phyloP scores from a whole-genome alignment of 2,329 filamentous ascomycete species.

The Neonectria coccinea region DNA sequence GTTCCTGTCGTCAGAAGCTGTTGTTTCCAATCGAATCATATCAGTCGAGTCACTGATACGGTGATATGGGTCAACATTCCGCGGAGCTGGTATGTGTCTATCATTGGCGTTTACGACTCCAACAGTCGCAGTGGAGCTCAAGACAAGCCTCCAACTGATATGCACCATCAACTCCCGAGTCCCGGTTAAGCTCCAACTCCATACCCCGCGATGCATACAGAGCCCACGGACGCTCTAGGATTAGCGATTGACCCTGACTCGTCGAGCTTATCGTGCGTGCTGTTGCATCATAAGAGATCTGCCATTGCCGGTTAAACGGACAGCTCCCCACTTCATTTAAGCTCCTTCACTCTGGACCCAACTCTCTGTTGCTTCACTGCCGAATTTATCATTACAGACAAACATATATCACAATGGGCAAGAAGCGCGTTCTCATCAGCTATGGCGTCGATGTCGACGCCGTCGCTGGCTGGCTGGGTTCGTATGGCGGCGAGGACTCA shows the following conservation, averaged over 20 bases:
- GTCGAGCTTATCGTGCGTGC: slow-evolving; percentile 11
- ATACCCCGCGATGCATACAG: slow-evolving; percentile 9
- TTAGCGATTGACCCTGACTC: slow-evolving; percentile 4
- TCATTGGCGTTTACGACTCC: slow-evolving; percentile 3
- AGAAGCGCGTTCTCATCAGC: slow-evolving; percentile 55
- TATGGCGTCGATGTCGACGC: slow-evolving; percentile 82
- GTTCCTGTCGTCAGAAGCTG: not conserved
- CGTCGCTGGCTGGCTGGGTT: slow-evolving; percentile 81
- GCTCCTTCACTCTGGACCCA: not conserved
- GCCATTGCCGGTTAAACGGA: not conserved
- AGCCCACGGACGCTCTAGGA: not conserved
- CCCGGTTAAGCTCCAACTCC: slow-evolving; percentile 12
- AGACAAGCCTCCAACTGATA: slow-evolving; percentile 8
- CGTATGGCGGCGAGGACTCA: slow-evolving; percentile 79
- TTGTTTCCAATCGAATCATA: not conserved
- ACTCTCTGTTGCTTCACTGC: not conserved
- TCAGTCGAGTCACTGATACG: not conserved
- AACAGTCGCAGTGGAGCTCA: slow-evolving; percentile 5
- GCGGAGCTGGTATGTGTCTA: not conserved
- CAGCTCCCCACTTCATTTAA: not conserved
- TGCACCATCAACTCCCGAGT: not conserved
- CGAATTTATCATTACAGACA: not conserved
- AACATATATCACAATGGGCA: slow-evolving; percentile 43
- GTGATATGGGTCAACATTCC: not conserved
- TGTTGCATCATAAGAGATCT: slow-evolving; percentile 17